Evolutionary conservation across 139 green algal species (phyloP).

Genomic region (Chlamydomonas sphaeroides): DNA sequence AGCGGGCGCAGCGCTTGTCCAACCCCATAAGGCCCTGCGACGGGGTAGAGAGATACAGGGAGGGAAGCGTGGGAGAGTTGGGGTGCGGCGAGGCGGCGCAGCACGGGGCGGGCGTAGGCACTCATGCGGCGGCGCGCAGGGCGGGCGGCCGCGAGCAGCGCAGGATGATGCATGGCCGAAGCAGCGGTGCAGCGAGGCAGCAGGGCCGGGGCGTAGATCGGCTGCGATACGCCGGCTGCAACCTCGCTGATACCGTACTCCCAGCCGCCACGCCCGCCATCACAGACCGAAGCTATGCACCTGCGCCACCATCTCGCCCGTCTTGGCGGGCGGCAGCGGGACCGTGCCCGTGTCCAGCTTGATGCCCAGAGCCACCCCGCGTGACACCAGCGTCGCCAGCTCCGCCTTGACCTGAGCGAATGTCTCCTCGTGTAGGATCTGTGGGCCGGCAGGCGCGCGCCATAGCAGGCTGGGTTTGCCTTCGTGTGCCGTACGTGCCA

Average conservation of each 20-base stretch:
- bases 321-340: slow-evolving; percentile 16
- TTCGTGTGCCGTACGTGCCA: neutral
- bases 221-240: no score
- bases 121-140: no score
- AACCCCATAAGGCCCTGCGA: slow-evolving; percentile 87
- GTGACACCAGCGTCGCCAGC: slow-evolving; percentile 78
- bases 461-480: neutral
- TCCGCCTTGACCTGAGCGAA: slow-evolving; percentile 79
- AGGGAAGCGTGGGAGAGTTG: slow-evolving; percentile 49
- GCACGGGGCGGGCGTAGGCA: no score
- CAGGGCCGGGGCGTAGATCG: no score
- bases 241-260: no score
- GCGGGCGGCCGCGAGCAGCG: no score
- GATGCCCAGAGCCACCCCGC: slow-evolving; percentile 86
- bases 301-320: slow-evolving; percentile 6
- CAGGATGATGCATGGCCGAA: no score
- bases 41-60: slow-evolving; percentile 16
- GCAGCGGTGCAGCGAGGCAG: no score
- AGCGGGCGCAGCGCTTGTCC: slow-evolving; percentile 75
- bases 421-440: slow-evolving; percentile 96
- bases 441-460: neutral
- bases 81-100: no score
- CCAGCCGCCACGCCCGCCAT: no score
- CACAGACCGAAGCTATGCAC: no score
- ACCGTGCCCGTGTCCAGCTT: slow-evolving; percentile 89